Percentiles rank a stretch among this genome's conserved stretches.
Conservation (phyloP, 495 filamentous ascomycete genomes). For the Trichoderma reesei region DNA sequence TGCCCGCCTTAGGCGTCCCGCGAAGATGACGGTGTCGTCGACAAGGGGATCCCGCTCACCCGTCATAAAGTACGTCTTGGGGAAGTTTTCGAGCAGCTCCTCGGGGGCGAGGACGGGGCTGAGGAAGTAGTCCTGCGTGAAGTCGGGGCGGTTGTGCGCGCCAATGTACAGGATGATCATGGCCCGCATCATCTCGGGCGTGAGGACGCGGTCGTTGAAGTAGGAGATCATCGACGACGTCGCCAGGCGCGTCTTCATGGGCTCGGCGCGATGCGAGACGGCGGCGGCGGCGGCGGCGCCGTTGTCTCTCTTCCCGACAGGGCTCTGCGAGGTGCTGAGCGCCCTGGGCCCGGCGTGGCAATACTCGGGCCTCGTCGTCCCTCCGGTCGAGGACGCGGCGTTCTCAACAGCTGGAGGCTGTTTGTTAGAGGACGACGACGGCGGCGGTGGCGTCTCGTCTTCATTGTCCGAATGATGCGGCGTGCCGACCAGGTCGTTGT, state of each 20-base stretch:
- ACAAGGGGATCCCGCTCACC: slow-evolving; percentile 93
- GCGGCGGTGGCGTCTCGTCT: slow-evolving; percentile 31
- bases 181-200: slow-evolving; percentile 96
- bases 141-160: slow-evolving; percentile 84
- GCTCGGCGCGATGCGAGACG: slow-evolving; percentile 45
- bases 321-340: slow-evolving; percentile 25
- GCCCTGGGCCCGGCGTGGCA: slow-evolving; percentile 30
- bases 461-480: slow-evolving; percentile 57
- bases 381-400: slow-evolving; percentile 11
- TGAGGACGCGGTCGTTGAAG: slow-evolving; percentile 89
- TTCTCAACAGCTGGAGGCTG: too few species aligned
- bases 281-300: too few species aligned
- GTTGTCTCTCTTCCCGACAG: slow-evolving; percentile 13
- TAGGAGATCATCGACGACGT: slow-evolving; percentile 96
- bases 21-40: slow-evolving; percentile 94
- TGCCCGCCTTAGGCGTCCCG: slow-evolving; percentile 72
- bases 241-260: slow-evolving; percentile 77
- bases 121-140: slow-evolving; percentile 80
- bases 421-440: too few species aligned
- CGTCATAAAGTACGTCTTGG: slow-evolving; percentile 86
- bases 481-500: slow-evolving; percentile 47
- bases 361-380: slow-evolving; percentile 32
- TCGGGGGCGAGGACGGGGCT: slow-evolving; percentile 87
- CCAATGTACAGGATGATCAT: slow-evolving; percentile 99
- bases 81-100: slow-evolving; percentile 67